Conservation (phyloP, 306 rosid genomes). For the Gleditsia sinensis region DNA sequence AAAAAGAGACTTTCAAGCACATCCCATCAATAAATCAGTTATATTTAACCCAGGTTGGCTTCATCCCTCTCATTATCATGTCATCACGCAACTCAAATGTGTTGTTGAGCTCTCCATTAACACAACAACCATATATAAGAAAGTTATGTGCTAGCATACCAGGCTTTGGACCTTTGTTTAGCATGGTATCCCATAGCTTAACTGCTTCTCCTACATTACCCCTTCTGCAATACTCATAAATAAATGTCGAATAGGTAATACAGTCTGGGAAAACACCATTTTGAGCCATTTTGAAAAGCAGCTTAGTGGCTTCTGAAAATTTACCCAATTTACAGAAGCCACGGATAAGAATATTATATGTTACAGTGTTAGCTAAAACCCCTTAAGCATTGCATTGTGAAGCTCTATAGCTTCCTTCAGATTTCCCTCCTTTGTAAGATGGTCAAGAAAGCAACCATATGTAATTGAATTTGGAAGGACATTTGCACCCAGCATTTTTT, state of each 20-base stretch:
- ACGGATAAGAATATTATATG: slow-evolving; percentile 81
- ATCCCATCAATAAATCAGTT: background rate
- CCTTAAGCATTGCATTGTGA: slow-evolving; percentile 70
- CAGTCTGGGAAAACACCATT: slow-evolving; percentile 77
- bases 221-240: slow-evolving; percentile 70
- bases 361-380: slow-evolving; percentile 66
- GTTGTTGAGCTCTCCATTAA: slow-evolving; percentile 68
- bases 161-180: slow-evolving; percentile 77
- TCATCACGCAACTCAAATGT: slow-evolving; percentile 86
- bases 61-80: slow-evolving; percentile 71
- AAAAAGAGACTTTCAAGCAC: slow-evolving; percentile 1
- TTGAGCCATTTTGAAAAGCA: slow-evolving; percentile 66
- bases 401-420: slow-evolving; percentile 78
- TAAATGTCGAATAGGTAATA: slow-evolving; percentile 83
- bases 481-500: slow-evolving; percentile 55
- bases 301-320: slow-evolving; percentile 67
- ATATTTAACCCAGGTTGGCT: slow-evolving; percentile 47
- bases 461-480: slow-evolving; percentile 70
- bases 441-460: slow-evolving; percentile 80
- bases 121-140: slow-evolving; percentile 83
- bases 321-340: slow-evolving; percentile 84
- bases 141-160: slow-evolving; percentile 73
- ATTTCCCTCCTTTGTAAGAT: slow-evolving; percentile 67
- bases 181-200: slow-evolving; percentile 76
- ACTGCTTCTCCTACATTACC: slow-evolving; percentile 71